Evolutionary conservation across 129 eudicot species (phyloP), one percentile per base, ranked within the genome.

Genomic region (Saposhnikovia divaricata): DNA sequence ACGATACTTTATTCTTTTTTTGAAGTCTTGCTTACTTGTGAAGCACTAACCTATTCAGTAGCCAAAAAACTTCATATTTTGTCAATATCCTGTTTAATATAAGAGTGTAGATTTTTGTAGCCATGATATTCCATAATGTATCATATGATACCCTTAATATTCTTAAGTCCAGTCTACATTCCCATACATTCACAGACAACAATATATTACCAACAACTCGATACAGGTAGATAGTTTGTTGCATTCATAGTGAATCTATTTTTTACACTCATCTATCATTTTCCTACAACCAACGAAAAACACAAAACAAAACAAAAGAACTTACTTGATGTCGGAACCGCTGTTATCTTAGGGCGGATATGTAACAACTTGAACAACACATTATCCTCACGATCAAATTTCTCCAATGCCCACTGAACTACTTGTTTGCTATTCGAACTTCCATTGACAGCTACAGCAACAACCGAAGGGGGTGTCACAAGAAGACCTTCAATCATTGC

Each of bases 311-410:
- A 53, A 44, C 12, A 53, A 19, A 53, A 53, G 1, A 75, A 81
- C 97, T 91, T 85, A 94, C 98, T 88, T 37, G 97, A 93, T 31
- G 97, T 94, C 11, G 98, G 98, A 42, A 94, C 88, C 28, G 84
- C 55, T 25, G 84, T 61, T 77, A 88, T 89, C 81, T 28, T 81
- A 7, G 98, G 97, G 66, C 87, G 90, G 76, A 94, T 83, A 77
- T 88, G 89, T 59, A 91, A 75, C 82, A 94, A 79, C 82, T 88
- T 94, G 87, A 94, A 94, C 80, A 75, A 79, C 80, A 88, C 87
- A 66, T 78, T 78, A 51, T 91, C 90, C 86, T 94, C 97, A 5
- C 88, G 87, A 80, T 81, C 88, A 84, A 94, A 90, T 77, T 91
- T 94, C 42, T 94, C 98, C 84, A 94, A 53, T 38, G 97, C 98